Percentiles rank a stretch among this genome's conserved stretches.
phyloP scores from a whole-genome alignment of 2,329 filamentous ascomycete genomes.

The Drechmeria coniospora region DNA sequence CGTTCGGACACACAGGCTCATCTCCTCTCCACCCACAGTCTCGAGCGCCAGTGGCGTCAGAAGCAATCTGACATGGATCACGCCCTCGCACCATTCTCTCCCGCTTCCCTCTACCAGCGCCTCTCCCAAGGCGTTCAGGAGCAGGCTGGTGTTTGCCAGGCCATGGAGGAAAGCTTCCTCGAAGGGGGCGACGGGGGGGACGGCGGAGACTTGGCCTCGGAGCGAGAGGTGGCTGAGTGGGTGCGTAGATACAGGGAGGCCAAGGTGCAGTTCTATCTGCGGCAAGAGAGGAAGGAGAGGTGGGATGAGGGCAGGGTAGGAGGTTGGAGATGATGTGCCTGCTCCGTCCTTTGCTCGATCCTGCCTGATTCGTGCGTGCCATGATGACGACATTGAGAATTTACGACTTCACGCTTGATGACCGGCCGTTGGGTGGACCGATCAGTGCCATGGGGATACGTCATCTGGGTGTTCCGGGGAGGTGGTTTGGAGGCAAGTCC shows the following conservation, averaged over 20 bases:
- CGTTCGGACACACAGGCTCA: slow-evolving; percentile 64
- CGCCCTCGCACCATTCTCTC: slow-evolving; percentile 70
- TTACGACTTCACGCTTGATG: too few species aligned
- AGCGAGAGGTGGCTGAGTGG: slow-evolving; percentile 78
- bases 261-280: slow-evolving; percentile 60
- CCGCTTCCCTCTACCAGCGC: slow-evolving; percentile 71
- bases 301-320: slow-evolving; percentile 96
- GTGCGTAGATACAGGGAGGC: slow-evolving; percentile 67
- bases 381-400: too few species aligned
- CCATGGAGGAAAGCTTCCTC: slow-evolving; percentile 85
- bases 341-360: too few species aligned
- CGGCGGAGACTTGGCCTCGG: slow-evolving; percentile 33
- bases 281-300: slow-evolving; percentile 74
- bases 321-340: slow-evolving; percentile 70
- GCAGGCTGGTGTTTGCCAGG: slow-evolving; percentile 65
- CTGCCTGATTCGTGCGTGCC: too few species aligned
- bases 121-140: slow-evolving; percentile 64
- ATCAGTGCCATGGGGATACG: too few species aligned
- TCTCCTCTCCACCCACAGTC: slow-evolving; percentile 65
- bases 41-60: slow-evolving; percentile 83
- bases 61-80: slow-evolving; percentile 83
- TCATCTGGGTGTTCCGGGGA: too few species aligned
- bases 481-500: too few species aligned
- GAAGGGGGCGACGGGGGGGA: slow-evolving; percentile 33
- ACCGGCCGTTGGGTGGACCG: too few species aligned